Percentiles rank a stretch among this genome's conserved stretches.
Evolutionary conservation across 805 yeast genomes (phyloP).

Genomic region (Huiozyma naganishii): DNA sequence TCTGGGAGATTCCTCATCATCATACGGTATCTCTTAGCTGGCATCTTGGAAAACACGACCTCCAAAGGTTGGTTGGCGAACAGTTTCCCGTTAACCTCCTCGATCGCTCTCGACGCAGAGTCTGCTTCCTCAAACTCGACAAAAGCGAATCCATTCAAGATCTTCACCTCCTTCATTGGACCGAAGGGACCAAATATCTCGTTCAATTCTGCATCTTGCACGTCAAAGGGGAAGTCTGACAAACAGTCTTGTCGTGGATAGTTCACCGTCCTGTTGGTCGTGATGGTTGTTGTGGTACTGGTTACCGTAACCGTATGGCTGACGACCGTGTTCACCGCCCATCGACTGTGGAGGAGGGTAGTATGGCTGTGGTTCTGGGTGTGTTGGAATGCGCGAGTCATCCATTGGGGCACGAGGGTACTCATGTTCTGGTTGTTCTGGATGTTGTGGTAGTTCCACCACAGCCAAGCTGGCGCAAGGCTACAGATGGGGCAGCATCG

Average conservation of each 20-base stretch:
- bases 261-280: slow-evolving; percentile 25
- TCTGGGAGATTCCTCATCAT: slow-evolving; percentile 62
- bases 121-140: slow-evolving; percentile 73
- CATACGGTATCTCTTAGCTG: slow-evolving; percentile 66
- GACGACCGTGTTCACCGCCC: slow-evolving; percentile 4
- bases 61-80: slow-evolving; percentile 44
- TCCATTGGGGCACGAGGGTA: neutral
- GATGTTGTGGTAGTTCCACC: slow-evolving; percentile 2
- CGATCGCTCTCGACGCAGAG: slow-evolving; percentile 64
- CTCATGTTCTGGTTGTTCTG: slow-evolving; percentile 5
- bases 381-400: slow-evolving; percentile 2
- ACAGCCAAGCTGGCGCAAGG: slow-evolving; percentile 4
- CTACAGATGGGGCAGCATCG: slow-evolving; percentile 1
- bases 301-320: slow-evolving; percentile 13
- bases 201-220: slow-evolving; percentile 48
- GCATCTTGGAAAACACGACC: slow-evolving; percentile 33
- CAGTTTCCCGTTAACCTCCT: slow-evolving; percentile 60
- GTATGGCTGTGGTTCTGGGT: slow-evolving; percentile 13
- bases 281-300: slow-evolving; percentile 6
- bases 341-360: slow-evolving; percentile 7
- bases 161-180: slow-evolving; percentile 53
- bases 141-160: slow-evolving; percentile 79
- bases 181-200: slow-evolving; percentile 60
- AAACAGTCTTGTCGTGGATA: slow-evolving; percentile 38
- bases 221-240: slow-evolving; percentile 54